phyloP scores from a whole-genome alignment of 164 flowering plant genomes.

The Aristolochia californica region DNA sequence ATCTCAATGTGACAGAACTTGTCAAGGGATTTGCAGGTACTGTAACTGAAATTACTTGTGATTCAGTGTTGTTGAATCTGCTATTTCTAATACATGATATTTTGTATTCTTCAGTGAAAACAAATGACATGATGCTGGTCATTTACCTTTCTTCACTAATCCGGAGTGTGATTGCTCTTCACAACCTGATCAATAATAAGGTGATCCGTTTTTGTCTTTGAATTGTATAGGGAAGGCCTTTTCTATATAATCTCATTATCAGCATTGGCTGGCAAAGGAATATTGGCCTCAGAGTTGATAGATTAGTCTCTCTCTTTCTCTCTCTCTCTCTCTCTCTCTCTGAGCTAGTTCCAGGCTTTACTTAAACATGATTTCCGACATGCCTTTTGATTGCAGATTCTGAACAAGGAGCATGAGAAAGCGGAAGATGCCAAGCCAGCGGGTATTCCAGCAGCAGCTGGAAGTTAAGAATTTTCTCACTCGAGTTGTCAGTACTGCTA shows the following conservation, averaged over 20 bases:
- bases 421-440: conserved; percentile 81
- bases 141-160: conserved; percentile 94
- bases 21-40: conserved; percentile 89
- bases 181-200: conserved; percentile 97
- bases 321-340: not conserved
- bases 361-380: not conserved
- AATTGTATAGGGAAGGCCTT: no score
- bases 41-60: not conserved
- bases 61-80: not conserved
- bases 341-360: no score
- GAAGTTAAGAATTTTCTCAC: conserved; percentile 23
- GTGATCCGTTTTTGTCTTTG: no score
- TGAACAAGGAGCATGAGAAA: conserved; percentile 91
- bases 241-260: no score
- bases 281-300: no score
- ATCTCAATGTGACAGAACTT: conserved; percentile 78
- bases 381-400: conserved; percentile 42
- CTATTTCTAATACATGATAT: not conserved
- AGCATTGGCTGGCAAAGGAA: no score
- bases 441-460: conserved; percentile 41
- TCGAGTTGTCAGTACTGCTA: no score
- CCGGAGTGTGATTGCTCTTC: conserved; percentile 92
- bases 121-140: conserved; percentile 98
- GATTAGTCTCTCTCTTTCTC: no score
- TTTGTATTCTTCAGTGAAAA: conserved; percentile 55